A percentile compares a stretch with the other conserved stretches of the same genome.
Evolutionary conservation across 1,284 basidiomycete species (phyloP).

Genomic region (Ustilago shanxiensis): DNA sequence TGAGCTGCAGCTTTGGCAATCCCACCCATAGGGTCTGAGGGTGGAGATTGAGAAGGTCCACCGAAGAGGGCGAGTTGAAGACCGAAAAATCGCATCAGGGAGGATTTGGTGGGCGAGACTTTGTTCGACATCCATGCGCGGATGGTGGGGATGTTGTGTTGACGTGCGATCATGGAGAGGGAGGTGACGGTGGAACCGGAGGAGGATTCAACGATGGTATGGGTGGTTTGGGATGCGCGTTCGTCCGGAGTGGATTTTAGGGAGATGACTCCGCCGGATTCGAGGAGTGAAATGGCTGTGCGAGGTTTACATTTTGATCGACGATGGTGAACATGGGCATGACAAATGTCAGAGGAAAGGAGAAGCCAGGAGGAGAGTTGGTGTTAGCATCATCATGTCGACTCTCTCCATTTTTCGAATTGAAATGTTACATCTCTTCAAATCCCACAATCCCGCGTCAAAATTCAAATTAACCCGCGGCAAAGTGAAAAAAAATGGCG

Average conservation of each 20-base stretch:
- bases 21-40: constrained; percentile 45
- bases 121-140: constrained; percentile 55
- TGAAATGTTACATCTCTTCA: background rate
- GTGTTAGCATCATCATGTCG: background rate
- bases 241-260: constrained; percentile 27
- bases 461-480: constrained; percentile 20
- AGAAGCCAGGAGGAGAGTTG: background rate
- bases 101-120: constrained; percentile 45
- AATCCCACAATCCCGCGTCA: background rate
- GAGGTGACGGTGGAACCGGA: constrained; percentile 55
- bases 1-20: constrained; percentile 41
- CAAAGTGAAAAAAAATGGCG: constrained; percentile 20
- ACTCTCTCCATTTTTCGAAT: background rate
- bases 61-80: constrained; percentile 54
- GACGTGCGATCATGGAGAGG: constrained; percentile 50
- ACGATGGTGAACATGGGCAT: background rate
- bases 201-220: constrained; percentile 47
- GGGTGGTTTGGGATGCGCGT: constrained; percentile 21
- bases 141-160: constrained; percentile 39
- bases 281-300: constrained; percentile 40
- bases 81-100: constrained; percentile 56
- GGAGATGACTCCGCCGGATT: constrained; percentile 40
- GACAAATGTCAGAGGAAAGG: background rate
- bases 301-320: background rate
- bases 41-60: constrained; percentile 47